Base-by-base conservation (phyloP, 1,284 basidiomycete species). In the Blastosporella zonata region DNA sequence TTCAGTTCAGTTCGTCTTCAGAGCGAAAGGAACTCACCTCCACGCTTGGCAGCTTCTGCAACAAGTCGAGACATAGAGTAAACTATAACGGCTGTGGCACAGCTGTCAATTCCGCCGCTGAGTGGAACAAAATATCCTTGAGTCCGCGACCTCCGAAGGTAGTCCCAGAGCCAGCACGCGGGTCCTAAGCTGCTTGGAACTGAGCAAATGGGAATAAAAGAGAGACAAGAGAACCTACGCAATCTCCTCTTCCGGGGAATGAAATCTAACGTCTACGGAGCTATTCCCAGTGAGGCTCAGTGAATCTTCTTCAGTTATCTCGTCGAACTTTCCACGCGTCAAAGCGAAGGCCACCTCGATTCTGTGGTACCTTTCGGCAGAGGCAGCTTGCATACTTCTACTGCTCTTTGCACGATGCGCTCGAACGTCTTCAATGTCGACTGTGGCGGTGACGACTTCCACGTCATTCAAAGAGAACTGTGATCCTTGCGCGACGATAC, bases 131-230 rank as follows among this genome's bases (percentile, higher is more conserved):
- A 98, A 71, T 95, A 99, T 1, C 97, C 96, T 60, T 96, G 92
- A 0, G 90, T 93, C 3, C 92, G 78, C 10, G 96, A 98, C 31
- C 96, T 84, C 21, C 96, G 80, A 33, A 99, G 79, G 62, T 99
- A 99, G 67, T 99, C 97, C 97, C 96, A 99, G 6, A 99, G 77
- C 96, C 96, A 99, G 65, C 96, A 99, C 3, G 96, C 97, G 1
- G 96, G 96, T 4, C 96, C 97, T 2, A 97, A 74, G 1, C 93
- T 97, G 57, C 31, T 50, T 7, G 1, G 18, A 17, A 27, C 5
- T 34, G 20, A 33, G 17, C 3, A n/a, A n/a, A 21, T 33, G 15
- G 2, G 3, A 33, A 34, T 2, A 22, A 6, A 3, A 34, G 18
- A 5, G 13, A 28, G 2, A 28, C 28, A 6, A 27, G 12, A 42